phyloP scores from a whole-genome alignment of 2,329 filamentous ascomycete species.

The Paramyrothecium roridum region DNA sequence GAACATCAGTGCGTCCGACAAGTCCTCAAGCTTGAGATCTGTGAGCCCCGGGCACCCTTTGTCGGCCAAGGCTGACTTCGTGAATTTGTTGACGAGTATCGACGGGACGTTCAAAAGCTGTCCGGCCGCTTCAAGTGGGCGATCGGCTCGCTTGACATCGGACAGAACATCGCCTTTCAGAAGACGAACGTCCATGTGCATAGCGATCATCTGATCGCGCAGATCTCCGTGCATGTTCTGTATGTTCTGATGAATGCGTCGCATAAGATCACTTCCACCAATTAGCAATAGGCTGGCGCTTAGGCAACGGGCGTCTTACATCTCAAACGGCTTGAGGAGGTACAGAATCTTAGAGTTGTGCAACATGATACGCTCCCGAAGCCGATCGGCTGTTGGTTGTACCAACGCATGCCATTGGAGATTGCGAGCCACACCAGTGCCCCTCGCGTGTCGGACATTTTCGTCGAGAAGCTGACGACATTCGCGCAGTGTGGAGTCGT shows the following conservation, averaged over 20 bases:
- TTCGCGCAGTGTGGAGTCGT: slow-evolving; percentile 23
- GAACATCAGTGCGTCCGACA: slow-evolving; percentile 28
- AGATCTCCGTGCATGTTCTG: slow-evolving; percentile 16
- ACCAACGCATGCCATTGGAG: slow-evolving; percentile 32
- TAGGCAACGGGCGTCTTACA: slow-evolving; percentile 18
- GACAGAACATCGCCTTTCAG: slow-evolving; percentile 20
- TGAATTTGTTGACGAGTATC: slow-evolving; percentile 17
- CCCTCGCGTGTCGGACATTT: slow-evolving; percentile 23
- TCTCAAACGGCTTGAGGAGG: slow-evolving; percentile 31
- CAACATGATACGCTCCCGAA: slow-evolving; percentile 25
- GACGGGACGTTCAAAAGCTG: slow-evolving; percentile 14
- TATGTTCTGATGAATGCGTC: slow-evolving; percentile 13
- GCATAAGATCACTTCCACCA: background rate
- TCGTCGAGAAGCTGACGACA: slow-evolving; percentile 22
- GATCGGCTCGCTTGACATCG: slow-evolving; percentile 17
- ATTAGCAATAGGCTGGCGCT: slow-evolving; percentile 1
- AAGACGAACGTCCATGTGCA: slow-evolving; percentile 15
- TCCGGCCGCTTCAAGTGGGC: slow-evolving; percentile 11
- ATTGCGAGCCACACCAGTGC: slow-evolving; percentile 22
- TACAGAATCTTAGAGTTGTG: slow-evolving; percentile 31
- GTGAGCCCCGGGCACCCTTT: slow-evolving; percentile 13
- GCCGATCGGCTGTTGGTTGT: slow-evolving; percentile 25
- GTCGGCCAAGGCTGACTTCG: slow-evolving; percentile 13
- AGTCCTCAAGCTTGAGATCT: slow-evolving; percentile 18
- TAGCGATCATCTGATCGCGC: slow-evolving; percentile 14